phyloP scores from a whole-genome alignment of 371 early-diverging fungal genomes.

The Mucor sp. region DNA sequence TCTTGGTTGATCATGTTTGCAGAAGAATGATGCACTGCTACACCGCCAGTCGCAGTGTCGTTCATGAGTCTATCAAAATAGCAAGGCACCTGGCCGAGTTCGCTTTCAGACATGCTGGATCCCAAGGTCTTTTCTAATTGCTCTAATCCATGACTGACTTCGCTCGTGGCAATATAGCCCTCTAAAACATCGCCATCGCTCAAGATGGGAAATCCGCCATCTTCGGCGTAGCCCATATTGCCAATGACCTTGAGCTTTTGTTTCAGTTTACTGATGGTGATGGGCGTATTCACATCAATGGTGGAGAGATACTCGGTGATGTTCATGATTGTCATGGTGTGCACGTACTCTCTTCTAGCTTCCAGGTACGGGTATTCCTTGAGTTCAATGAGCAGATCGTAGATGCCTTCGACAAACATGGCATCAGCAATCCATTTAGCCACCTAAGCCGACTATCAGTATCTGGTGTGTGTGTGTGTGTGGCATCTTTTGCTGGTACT shows the following conservation, averaged over 20 bases:
- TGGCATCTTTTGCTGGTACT: background rate
- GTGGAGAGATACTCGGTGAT: slow-evolving; percentile 52
- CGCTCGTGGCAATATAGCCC: slow-evolving; percentile 86
- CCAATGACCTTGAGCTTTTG: slow-evolving; percentile 57
- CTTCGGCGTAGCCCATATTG: slow-evolving; percentile 64
- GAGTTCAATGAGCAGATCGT: slow-evolving; percentile 79
- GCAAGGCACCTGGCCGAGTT: slow-evolving; percentile 31
- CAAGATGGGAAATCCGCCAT: slow-evolving; percentile 88
- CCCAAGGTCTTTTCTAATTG: slow-evolving; percentile 38
- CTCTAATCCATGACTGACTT: slow-evolving; percentile 77
- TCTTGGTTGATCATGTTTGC: slow-evolving; percentile 1
- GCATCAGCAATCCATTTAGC: slow-evolving; percentile 89
- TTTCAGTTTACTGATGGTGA: slow-evolving; percentile 58
- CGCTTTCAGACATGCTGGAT: slow-evolving; percentile 36
- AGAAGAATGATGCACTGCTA: background rate
- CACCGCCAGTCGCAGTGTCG: background rate
- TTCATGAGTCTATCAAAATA: slow-evolving; percentile 23
- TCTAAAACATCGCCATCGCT: slow-evolving; percentile 65
- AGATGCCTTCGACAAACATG: slow-evolving; percentile 78
- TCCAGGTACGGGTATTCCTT: slow-evolving; percentile 88
- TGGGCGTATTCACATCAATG: slow-evolving; percentile 63
- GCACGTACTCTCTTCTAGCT: slow-evolving; percentile 73
- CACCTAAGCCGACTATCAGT: slow-evolving; percentile 20
- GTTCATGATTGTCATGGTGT: slow-evolving; percentile 56
- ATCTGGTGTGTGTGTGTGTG: background rate